Percentiles rank a stretch among this genome's conserved stretches.
phyloP scores from a whole-genome alignment of 805 yeast genomes.

The Barnettozyma vustinii region DNA sequence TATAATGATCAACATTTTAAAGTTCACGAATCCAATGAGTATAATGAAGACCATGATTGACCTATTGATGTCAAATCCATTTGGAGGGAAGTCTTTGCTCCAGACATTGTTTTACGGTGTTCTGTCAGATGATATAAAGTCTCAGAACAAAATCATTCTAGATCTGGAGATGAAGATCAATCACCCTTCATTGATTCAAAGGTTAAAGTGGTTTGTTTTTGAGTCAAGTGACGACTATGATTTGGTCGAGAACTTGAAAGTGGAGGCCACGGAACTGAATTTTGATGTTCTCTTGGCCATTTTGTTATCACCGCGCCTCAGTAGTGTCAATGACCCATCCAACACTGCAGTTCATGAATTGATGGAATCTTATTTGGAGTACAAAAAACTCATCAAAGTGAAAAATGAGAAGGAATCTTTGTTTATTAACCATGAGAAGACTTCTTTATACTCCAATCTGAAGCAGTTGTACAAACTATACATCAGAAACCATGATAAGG shows the following conservation, averaged over 20 bases:
- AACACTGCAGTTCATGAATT: slow-evolving; percentile 13
- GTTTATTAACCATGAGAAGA: slow-evolving; percentile 20
- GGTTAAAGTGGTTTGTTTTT: slow-evolving; percentile 29
- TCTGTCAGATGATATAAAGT: slow-evolving; percentile 67
- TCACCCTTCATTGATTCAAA: slow-evolving; percentile 21
- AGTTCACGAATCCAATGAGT: slow-evolving; percentile 82
- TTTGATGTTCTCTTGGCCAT: slow-evolving; percentile 19
- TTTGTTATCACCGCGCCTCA: slow-evolving; percentile 21
- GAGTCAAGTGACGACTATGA: slow-evolving; percentile 28
- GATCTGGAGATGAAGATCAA: slow-evolving; percentile 38
- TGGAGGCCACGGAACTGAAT: slow-evolving; percentile 17
- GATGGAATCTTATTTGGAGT: slow-evolving; percentile 24
- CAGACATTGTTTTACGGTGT: slow-evolving; percentile 72
- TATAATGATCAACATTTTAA: slow-evolving; percentile 67
- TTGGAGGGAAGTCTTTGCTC: slow-evolving; percentile 60
- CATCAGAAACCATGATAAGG: slow-evolving; percentile 70
- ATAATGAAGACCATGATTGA: slow-evolving; percentile 78
- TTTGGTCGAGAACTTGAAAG: slow-evolving; percentile 24
- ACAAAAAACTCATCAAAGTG: slow-evolving; percentile 22
- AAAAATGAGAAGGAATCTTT: slow-evolving; percentile 14
- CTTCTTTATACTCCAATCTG: slow-evolving; percentile 41
- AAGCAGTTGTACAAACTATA: slow-evolving; percentile 59
- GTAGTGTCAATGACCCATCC: slow-evolving; percentile 9
- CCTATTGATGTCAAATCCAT: slow-evolving; percentile 73
- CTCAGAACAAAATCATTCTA: slow-evolving; percentile 48